Evolutionary conservation across 2,329 filamentous ascomycete species (phyloP), one percentile per base, ranked within the genome.

Genomic region (Fusarium sublunatum): DNA sequence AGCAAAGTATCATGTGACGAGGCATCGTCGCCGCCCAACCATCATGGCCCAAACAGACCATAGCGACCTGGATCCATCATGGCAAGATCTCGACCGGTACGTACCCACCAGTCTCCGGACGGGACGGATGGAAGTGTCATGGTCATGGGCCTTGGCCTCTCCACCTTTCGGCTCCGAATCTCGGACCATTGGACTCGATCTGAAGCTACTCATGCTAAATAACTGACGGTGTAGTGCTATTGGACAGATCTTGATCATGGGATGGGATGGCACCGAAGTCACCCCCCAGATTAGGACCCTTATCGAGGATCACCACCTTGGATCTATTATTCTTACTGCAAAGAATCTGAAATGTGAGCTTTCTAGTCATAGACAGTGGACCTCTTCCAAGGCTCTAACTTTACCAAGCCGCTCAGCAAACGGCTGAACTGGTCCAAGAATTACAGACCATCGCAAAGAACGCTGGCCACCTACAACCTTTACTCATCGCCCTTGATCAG

Each of bases 401-500:
- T 39, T 45, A 11, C 10, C 70, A 75, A 98, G 94, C 93, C 72
- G 94, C 93, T 58, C 89, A 96, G 74, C 91, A 97, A 73, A 93
- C 94, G 29, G 93, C 94, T 39, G 86, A 85, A 72, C 83, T 98
- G 38, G 92, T 97, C 28, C 90, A 95, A 72, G 93, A 98, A 72
- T 83, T 99, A 40, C 95, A 99, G 77, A 93, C 89, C 45, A 94
- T 96, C 73, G 95, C 95, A 34, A 91, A 92, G 73, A 86, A 96
- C 77, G 90, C 94, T 58, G 94, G 94, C 19, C 94, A 98, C 76
- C 90, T 91, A 4, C 89, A 94, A 3, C 95, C 95, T 3, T 80
- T 99, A 15, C 82, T 96, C 51, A 97, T 99, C 69, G 93, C 91
- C 35, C 81, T 98, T 34, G 95, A 98, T 73, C 95, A 99, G 75